Evolutionary conservation across 768 basidiomycete species (phyloP), one percentile per base, ranked within the genome.

Genomic region (Sistotremastrum suecicum): DNA sequence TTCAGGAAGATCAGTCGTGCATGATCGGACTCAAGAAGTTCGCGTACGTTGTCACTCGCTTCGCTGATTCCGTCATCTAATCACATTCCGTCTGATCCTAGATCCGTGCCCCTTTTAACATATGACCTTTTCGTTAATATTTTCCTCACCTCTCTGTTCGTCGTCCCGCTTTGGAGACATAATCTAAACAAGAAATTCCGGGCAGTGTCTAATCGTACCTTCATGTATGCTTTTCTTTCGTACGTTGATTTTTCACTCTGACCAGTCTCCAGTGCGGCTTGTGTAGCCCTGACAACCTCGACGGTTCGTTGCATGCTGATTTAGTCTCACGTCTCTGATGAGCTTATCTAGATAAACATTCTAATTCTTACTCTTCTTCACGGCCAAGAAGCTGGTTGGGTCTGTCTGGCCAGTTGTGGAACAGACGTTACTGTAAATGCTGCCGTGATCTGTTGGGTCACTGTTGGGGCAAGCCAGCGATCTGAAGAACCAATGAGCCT

Each of bases 241-340:
- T 29, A 11, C 20, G 10, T 34, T 46, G n/a, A 41, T 34, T 35
- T 20, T 46, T 34, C 10, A 31, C 30, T 29, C 11, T 36, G 39
- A 39, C 9, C 7, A 37, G 6, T 35, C 28, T 39, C 36, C 47
- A 70, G 70, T 40, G 73, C 74, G 0, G 64, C 74, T 0, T 51
- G 59, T 20, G 60, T 70, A 20, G 68, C 72, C 0, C 63, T 76
- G 8, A 62, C 64, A 7, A 74, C 74, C 5, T 74, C 72, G 7
- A 64, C 68, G 35, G 63, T 70, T 44, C 47, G 60, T 48, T 30
- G 29, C 3, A 39, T 8, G 0, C n/a, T 34, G 20, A 12, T 37
- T 4, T 4, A 29, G 39, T 12, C 7, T 28, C 44, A 12, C 2
- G 37, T 34, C n/a, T 11, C 41, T 39, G 6, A 7, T 8, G 7